These are phyloP conservation scores for Ganoderma leucocontextum DNA, from an alignment of 1,284 basidiomycete species.

Conservation along the genomic window DNA sequence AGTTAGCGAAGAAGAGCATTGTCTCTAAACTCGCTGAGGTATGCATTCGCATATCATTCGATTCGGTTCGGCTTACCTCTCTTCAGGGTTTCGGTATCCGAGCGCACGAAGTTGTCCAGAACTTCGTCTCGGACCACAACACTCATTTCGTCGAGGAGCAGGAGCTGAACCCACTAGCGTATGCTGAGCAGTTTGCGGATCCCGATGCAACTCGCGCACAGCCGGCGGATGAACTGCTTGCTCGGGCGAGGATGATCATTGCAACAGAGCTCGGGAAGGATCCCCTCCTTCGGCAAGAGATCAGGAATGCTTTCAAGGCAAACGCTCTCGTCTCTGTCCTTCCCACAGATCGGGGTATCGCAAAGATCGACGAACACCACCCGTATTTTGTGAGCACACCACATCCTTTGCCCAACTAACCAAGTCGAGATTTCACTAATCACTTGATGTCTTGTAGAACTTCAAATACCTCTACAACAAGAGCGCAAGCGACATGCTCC, in stretches of 20 bases:
- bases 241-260: constrained; percentile 85
- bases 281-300: constrained; percentile 85
- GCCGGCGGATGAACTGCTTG: constrained; percentile 70
- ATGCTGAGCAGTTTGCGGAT: constrained; percentile 82
- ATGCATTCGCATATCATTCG: constrained; percentile 32
- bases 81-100: constrained; percentile 80
- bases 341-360: constrained; percentile 92
- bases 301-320: constrained; percentile 81
- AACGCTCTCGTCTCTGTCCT: constrained; percentile 84
- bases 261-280: constrained; percentile 94
- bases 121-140: constrained; percentile 70
- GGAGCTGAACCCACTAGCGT: constrained; percentile 74
- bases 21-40: constrained; percentile 83
- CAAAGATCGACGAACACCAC: constrained; percentile 91
- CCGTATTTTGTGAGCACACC: constrained; percentile 80
- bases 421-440: neutral
- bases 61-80: constrained; percentile 21
- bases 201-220: constrained; percentile 65
- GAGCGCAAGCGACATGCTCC: constrained; percentile 76
- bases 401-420: neutral
- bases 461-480: constrained; percentile 97
- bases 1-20: constrained; percentile 83
- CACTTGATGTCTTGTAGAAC: constrained; percentile 58
- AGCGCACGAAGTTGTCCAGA: constrained; percentile 82
- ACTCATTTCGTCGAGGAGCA: constrained; percentile 82